phyloP scores from a whole-genome alignment of 169 alveolate genomes.

The Neospora caninum region DNA sequence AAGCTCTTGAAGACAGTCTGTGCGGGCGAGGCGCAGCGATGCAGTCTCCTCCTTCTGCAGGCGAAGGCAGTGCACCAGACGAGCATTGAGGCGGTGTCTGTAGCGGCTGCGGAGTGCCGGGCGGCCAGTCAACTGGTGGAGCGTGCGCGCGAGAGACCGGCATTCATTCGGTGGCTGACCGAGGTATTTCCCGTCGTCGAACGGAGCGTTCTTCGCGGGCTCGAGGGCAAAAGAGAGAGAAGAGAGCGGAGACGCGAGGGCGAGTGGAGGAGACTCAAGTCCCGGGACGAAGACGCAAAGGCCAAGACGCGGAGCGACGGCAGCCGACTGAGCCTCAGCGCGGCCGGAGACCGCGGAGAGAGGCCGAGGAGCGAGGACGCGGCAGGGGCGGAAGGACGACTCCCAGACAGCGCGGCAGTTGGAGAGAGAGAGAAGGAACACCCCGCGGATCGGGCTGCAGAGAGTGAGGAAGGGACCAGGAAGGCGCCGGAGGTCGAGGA shows the following conservation, averaged over 20 bases:
- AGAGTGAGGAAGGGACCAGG: background rate
- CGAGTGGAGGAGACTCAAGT: background rate
- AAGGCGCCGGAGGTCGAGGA: background rate
- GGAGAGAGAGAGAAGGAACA: background rate
- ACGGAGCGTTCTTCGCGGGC: background rate
- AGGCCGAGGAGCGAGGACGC: background rate
- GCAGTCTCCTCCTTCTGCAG: background rate
- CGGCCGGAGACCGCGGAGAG: background rate
- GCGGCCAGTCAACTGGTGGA: background rate
- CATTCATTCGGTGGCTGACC: background rate
- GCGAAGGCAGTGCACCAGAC: background rate
- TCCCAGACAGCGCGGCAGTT: background rate
- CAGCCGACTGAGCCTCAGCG: background rate
- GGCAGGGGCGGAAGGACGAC: background rate
- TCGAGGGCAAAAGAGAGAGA: background rate
- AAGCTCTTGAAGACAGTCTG: background rate
- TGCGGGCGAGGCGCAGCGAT: constrained; percentile 5
- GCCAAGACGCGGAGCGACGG: background rate
- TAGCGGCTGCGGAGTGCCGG: background rate
- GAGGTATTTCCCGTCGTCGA: background rate
- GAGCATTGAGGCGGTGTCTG: constrained; percentile 7
- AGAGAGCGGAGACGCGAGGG: background rate
- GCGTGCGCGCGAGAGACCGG: background rate
- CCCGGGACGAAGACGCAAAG: background rate
- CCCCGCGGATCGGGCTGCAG: background rate